Percentiles rank a stretch among this genome's conserved stretches.
Conservation (phyloP, 2,329 filamentous ascomycete genomes). For the Verticillium dahliae region DNA sequence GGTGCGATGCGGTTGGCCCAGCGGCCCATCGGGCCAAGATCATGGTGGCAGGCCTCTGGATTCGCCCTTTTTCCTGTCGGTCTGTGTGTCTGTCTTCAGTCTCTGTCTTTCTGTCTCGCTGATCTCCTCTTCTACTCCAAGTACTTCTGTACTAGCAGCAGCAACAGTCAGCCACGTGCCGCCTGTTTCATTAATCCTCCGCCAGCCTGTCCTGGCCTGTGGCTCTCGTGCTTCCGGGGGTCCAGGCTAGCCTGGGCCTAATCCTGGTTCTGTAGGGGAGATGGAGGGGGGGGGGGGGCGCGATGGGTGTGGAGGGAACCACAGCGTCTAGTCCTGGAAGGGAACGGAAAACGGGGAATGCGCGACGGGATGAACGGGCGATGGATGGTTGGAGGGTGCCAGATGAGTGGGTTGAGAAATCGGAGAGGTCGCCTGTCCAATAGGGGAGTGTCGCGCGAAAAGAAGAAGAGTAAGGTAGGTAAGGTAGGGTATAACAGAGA, state of each 20-base stretch:
- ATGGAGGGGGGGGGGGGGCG: too few relatives aligned
- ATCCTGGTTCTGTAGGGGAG: too few relatives aligned
- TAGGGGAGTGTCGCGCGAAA: background rate
- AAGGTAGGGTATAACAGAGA: too few relatives aligned
- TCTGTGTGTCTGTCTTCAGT: too few relatives aligned
- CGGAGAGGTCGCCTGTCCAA: background rate
- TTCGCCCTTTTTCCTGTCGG: background rate
- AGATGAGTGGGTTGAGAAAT: background rate
- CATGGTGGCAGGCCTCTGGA: conserved; percentile 1
- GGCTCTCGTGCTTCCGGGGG: background rate
- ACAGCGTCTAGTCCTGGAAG: background rate
- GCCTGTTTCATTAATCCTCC: conserved; percentile 3
- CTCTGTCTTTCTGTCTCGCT: background rate
- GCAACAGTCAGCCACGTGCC: background rate
- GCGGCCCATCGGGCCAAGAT: conserved; percentile 13
- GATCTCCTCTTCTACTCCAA: background rate
- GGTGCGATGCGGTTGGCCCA: conserved; percentile 12
- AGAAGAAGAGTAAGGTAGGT: too few relatives aligned
- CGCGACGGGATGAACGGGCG: background rate
- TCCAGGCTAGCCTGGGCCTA: background rate
- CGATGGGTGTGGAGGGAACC: background rate
- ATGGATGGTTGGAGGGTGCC: background rate
- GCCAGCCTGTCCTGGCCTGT: background rate
- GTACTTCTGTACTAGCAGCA: background rate
- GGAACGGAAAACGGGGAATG: background rate